Evolutionary conservation across 306 rosid species (phyloP), one percentile per base, ranked within the genome.

Genomic region (Castanea crenata): DNA sequence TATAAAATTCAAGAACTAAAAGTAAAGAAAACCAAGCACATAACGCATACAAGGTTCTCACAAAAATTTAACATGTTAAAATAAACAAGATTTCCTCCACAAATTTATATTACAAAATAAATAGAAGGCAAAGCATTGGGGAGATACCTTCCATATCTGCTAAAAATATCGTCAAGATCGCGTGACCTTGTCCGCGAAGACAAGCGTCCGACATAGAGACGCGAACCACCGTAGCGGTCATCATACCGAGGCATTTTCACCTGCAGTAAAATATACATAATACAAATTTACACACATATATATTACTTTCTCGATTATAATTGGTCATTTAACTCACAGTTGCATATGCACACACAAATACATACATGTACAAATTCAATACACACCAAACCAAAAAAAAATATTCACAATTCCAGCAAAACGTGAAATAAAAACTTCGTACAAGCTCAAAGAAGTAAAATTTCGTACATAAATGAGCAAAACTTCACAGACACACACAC

Each of bases 131-230:
- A 44, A 21, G 14, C 32, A 5, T 52, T 19, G 1, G 3, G 25
- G 16, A 10, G 12, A 51, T 90, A 92, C 97, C 93, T 89, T 75
- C 97, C 97, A 75, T 90, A 92, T 87, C 94, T 73, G 83, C 89
- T 86, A 75, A 92, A 92, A n/a, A 83, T 85, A 2, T 89, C 80
- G 49, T 92, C 94, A 52, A 92, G 83, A 75, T 92, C 97, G 16
- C 97, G 94, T 10, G 94, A 86, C 8, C 94, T 91, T 0, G 94
- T 89, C 68, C 89, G 76, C 0, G 92, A 87, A 5, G 93, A 83
- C 83, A 92, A 72, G 41, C 85, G 94, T 56, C 97, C 97, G 2
- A 90, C 94, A 44, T 92, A 92, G 29, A 92, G 94, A 61, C 94
- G 93, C 3, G 88, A 86, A 19, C 72, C 88, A 4, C 88, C 94